Evolutionary conservation across 2,329 filamentous ascomycete species (phyloP), one percentile per base, ranked within the genome.

Genomic region (Ophiocordyceps polyrhachis-furcata): DNA sequence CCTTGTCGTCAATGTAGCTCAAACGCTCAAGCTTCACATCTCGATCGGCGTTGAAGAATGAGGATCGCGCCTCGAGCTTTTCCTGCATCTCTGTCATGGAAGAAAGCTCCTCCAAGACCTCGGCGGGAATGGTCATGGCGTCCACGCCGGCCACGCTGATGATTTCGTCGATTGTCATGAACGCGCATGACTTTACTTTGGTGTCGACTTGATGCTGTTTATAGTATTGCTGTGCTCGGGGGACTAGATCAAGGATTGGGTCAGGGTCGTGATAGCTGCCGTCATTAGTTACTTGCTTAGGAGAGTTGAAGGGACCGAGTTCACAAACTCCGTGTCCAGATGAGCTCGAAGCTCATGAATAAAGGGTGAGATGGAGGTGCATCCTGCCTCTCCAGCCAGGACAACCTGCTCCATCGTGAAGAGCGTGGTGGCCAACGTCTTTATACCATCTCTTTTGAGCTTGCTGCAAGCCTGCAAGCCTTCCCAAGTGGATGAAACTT

Each of bases 291-390:
- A 11, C n/a, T n/a, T 28, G n/a, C 29, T 12, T 2, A 3, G 8
- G 25, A 28, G 5, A 28, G 25, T 20, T 7, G 11, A 41, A 7
- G 14, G 6, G 20, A 12, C 8, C 25, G 15, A 37, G 19, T 11
- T 19, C 14, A 38, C 42, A n/a, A 17, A 43, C 42, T 13, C 12
- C 14, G 14, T 11, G 11, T 43, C 42, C 31, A 40, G 21, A 17
- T 43, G 42, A 17, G 42, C 42, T 11, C 42, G 42, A 29, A 43
- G 42, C 32, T 43, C 42, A 20, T 43, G 42, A n/a, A 29, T 21
- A 43, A 43, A 43, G 11, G 42, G 42, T 19, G 42, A 43, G 31
- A 43, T 14, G 31, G 42, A 43, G 5, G 17, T 38, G 20, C 42
- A 43, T 8, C 42, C 42, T 14, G 35, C 42, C 23, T 43, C 42